phyloP scores from a whole-genome alignment of 176 grass and related monocot genomes.

The Thalia dealbata region DNA sequence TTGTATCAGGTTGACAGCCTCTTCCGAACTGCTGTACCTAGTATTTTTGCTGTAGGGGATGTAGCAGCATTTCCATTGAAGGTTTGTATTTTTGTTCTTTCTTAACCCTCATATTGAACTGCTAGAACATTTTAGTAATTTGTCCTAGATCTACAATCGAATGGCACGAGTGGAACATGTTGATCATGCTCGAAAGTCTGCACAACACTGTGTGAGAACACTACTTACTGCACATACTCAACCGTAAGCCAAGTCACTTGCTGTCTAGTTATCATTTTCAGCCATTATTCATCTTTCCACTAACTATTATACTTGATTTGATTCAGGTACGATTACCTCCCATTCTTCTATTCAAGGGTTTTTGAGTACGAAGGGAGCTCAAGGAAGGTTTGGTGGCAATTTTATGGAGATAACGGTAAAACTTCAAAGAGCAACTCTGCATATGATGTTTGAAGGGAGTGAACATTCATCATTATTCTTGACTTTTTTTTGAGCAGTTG shows the following conservation, averaged over 20 bases:
- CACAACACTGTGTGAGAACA: conserved; percentile 72
- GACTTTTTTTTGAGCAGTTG: conserved; percentile 46
- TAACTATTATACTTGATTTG: neutral
- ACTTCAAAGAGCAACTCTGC: neutral
- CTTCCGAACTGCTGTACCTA: conserved; percentile 66
- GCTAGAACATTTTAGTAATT: conserved; percentile 23
- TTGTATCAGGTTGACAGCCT: conserved; percentile 72
- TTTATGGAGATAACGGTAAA: conserved; percentile 90
- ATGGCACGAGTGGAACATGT: conserved; percentile 84
- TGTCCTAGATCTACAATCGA: conserved; percentile 43
- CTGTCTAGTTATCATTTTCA: neutral
- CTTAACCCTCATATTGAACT: conserved; percentile 6
- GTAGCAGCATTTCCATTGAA: conserved; percentile 92
- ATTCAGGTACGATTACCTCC: conserved; percentile 89
- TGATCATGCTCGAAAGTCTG: conserved; percentile 95
- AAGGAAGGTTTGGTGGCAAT: conserved; percentile 97
- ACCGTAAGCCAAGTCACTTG: conserved; percentile 39
- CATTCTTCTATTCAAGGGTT: conserved; percentile 91
- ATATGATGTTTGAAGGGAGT: neutral
- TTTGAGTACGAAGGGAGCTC: conserved; percentile 91
- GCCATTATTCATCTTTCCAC: conserved; percentile 1
- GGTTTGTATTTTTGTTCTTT: conserved; percentile 29
- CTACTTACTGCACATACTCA: conserved; percentile 80
- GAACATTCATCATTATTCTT: conserved; percentile 4
- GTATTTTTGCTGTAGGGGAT: conserved; percentile 93